Evolutionary conservation across 1,284 basidiomycete species (phyloP).

Genomic region (Pseudozyma thailandica): DNA sequence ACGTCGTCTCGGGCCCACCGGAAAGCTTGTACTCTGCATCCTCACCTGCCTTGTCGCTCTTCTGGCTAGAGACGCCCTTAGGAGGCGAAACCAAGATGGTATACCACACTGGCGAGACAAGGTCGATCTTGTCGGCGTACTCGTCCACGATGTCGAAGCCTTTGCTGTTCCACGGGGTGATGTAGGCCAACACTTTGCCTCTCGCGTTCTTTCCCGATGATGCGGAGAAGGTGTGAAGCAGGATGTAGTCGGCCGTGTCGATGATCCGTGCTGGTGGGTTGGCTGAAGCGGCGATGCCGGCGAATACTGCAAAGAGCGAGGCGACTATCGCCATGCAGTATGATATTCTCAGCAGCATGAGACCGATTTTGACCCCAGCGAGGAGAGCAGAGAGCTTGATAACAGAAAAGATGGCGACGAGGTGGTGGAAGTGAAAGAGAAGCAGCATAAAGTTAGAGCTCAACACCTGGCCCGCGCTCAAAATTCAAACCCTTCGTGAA

Average conservation of each 20-base stretch:
- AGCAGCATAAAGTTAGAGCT: background rate
- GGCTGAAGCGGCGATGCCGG: background rate
- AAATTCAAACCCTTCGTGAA: background rate
- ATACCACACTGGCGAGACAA: slow-evolving; percentile 55
- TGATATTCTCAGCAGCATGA: background rate
- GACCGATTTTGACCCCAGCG: background rate
- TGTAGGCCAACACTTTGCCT: slow-evolving; percentile 46
- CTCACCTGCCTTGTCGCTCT: background rate
- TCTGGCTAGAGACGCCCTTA: background rate
- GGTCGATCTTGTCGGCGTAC: slow-evolving; percentile 36
- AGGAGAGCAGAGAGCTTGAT: too few species aligned
- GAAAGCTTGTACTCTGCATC: slow-evolving; percentile 34
- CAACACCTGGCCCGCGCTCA: slow-evolving; percentile 4
- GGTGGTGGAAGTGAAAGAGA: background rate
- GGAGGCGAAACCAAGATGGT: slow-evolving; percentile 30
- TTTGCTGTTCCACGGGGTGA: slow-evolving; percentile 52
- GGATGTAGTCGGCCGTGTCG: slow-evolving; percentile 33
- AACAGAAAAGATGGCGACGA: too few species aligned
- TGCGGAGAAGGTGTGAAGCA: background rate
- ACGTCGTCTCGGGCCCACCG: slow-evolving; percentile 40
- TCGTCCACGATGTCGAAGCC: slow-evolving; percentile 28
- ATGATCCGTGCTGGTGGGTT: background rate
- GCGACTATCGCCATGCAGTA: background rate
- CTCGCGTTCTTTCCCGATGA: background rate
- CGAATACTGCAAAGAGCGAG: background rate